These are phyloP conservation scores for Oldenlandia corymbosa DNA, from an alignment of 257 asterid species.

Conservation along the genomic window DNA sequence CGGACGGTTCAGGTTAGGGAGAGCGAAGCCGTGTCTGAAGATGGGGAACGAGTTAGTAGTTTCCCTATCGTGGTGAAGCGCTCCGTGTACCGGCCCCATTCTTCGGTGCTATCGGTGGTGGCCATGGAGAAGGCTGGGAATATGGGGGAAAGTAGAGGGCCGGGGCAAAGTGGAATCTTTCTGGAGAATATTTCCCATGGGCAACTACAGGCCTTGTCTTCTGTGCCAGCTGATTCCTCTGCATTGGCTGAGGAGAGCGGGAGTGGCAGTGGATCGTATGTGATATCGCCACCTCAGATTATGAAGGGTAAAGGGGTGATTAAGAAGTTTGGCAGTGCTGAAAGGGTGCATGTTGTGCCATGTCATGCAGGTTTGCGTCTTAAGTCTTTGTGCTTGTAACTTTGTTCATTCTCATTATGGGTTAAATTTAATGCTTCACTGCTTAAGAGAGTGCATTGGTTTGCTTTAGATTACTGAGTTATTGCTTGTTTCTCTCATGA, in stretches of 20 bases:
- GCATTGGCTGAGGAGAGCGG: constrained; percentile 46
- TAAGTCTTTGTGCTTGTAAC: not conserved
- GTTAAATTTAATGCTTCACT: not conserved
- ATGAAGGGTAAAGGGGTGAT: constrained; percentile 67
- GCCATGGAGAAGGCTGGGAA: constrained; percentile 61
- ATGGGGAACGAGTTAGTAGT: constrained; percentile 47
- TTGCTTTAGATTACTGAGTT: not conserved
- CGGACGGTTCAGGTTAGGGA: constrained; percentile 41
- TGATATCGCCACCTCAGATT: constrained; percentile 70
- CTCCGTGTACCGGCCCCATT: constrained; percentile 64
- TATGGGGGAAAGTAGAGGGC: constrained; percentile 51
- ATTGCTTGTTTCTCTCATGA: no score
- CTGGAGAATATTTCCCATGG: constrained; percentile 92
- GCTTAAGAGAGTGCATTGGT: no score
- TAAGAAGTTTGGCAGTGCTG: constrained; percentile 74
- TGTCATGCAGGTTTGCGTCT: constrained; percentile 68
- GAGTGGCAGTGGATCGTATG: constrained; percentile 56
- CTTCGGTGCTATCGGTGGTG: constrained; percentile 56
- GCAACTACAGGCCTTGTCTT: constrained; percentile 77
- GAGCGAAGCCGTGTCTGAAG: constrained; percentile 53
- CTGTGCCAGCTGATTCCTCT: constrained; percentile 61
- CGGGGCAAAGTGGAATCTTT: constrained; percentile 39
- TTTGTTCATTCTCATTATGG: not conserved
- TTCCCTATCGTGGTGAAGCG: constrained; percentile 72
- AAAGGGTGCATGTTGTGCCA: constrained; percentile 74